These are phyloP conservation scores for Danielozyma ontarioensis DNA, from an alignment of 805 yeast species.

Conservation along the genomic window DNA sequence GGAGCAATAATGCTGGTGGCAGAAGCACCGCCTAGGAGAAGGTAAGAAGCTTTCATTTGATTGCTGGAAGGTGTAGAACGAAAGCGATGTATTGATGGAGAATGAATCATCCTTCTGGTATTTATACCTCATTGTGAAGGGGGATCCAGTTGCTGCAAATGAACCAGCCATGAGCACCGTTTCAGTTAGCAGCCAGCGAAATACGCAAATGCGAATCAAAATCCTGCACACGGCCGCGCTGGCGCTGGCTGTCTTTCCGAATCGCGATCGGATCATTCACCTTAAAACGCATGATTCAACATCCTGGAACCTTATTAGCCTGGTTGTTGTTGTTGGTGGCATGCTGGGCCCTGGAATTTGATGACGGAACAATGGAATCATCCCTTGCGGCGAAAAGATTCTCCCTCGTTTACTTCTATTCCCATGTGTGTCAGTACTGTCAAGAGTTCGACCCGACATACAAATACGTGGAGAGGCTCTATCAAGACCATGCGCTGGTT, in stretches of 20 bases:
- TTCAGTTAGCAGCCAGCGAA: too few species aligned
- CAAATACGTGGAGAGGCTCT: conserved; percentile 38
- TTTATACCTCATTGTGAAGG: not conserved
- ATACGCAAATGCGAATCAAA: too few species aligned
- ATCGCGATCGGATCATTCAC: conserved; percentile 2
- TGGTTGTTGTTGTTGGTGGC: not conserved
- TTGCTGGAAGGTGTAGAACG: not conserved
- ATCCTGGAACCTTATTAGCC: not conserved
- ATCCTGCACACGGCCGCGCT: too few species aligned
- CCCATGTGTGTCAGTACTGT: conserved; percentile 34
- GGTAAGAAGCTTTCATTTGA: conserved; percentile 2
- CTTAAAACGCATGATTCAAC: too few species aligned
- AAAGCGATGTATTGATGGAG: not conserved
- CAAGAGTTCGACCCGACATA: conserved; percentile 26
- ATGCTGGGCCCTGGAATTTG: conserved; percentile 2
- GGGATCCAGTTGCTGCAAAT: not conserved
- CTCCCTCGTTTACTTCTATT: conserved; percentile 44
- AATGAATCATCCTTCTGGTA: not conserved
- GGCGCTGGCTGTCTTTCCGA: conserved; percentile 3
- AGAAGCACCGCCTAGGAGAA: not conserved
- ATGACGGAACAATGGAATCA: conserved; percentile 7
- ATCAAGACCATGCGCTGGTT: conserved; percentile 25
- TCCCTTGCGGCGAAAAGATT: conserved; percentile 18
- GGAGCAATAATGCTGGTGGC: not conserved
- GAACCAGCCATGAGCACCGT: too few species aligned